Conservation (phyloP, 768 basidiomycete genomes). For the Gymnopilus junonius region DNA sequence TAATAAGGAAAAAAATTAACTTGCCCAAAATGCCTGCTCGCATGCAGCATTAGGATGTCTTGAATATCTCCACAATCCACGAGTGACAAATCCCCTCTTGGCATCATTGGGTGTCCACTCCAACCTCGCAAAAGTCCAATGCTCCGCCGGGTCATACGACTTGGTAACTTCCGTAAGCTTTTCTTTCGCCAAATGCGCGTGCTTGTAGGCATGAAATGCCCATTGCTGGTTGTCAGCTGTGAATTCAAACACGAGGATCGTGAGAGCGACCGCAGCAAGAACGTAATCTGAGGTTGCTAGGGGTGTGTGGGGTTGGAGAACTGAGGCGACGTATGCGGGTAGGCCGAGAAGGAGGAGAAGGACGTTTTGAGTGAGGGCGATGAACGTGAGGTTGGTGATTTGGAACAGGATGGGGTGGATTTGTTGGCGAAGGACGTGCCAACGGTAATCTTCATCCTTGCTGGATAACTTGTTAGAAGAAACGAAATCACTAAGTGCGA, state of each 20-base stretch:
- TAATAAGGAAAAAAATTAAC: slow-evolving; percentile 25
- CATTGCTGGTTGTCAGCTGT: slow-evolving; percentile 92
- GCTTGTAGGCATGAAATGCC: slow-evolving; percentile 83
- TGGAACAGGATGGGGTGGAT: slow-evolving; percentile 50
- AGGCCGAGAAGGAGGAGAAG: slow-evolving; percentile 75
- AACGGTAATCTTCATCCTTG: slow-evolving; percentile 91
- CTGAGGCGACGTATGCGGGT: slow-evolving; percentile 60
- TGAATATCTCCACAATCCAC: slow-evolving; percentile 85
- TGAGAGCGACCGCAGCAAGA: slow-evolving; percentile 62
- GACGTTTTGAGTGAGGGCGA: slow-evolving; percentile 79
- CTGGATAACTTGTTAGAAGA: slow-evolving; percentile 36
- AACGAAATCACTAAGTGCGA: not conserved
- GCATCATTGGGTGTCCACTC: slow-evolving; percentile 69
- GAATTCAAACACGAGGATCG: slow-evolving; percentile 72
- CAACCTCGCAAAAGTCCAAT: slow-evolving; percentile 73
- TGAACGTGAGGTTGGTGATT: slow-evolving; percentile 61
- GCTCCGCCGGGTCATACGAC: slow-evolving; percentile 46
- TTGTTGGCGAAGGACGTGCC: slow-evolving; percentile 73
- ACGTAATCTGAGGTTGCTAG: slow-evolving; percentile 64
- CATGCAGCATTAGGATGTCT: slow-evolving; percentile 94
- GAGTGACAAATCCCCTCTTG: slow-evolving; percentile 81
- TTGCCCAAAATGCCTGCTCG: slow-evolving; percentile 88
- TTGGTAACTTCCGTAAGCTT: slow-evolving; percentile 33
- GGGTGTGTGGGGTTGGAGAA: slow-evolving; percentile 53
- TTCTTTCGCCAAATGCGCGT: slow-evolving; percentile 40